Evolutionary conservation across 805 yeast species (phyloP).

Genomic region (Schizosaccharomyces pombe): DNA sequence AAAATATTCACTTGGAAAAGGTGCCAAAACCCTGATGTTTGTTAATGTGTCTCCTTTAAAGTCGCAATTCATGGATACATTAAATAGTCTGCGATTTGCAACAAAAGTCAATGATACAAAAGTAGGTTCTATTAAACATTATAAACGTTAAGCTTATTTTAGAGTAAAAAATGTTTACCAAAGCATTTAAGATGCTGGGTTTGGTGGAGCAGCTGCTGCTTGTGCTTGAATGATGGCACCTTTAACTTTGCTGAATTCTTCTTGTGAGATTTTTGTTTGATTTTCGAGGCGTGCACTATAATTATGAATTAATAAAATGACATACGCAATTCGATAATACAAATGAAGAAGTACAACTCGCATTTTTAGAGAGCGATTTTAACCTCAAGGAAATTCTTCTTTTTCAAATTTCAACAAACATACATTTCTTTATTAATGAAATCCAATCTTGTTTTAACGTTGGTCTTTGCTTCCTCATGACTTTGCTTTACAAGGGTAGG

Average conservation of each 20-base stretch:
- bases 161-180: too few species aligned
- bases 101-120: conserved; percentile 22
- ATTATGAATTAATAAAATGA: too few species aligned
- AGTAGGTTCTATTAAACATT: conserved; percentile 12
- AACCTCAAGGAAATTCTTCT: background rate
- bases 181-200: background rate
- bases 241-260: background rate
- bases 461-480: conserved; percentile 50
- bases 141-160: too few species aligned
- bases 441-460: conserved; percentile 74
- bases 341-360: too few species aligned
- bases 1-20: conserved; percentile 64
- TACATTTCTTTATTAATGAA: conserved; percentile 58
- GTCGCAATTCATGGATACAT: conserved; percentile 45
- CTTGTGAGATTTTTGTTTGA: background rate
- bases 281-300: background rate
- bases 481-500: conserved; percentile 85
- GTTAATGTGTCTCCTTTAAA: conserved; percentile 58
- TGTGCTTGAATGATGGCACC: background rate
- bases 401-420: conserved; percentile 6
- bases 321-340: too few species aligned
- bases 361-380: too few species aligned
- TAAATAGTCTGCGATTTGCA: conserved; percentile 75
- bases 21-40: conserved; percentile 79
- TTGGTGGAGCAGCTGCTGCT: background rate